Percentiles rank a stretch among this genome's conserved stretches.
These are phyloP conservation scores for Combretum micranthum DNA, from an alignment of 345 rosid genomes.

Conservation along the genomic window DNA sequence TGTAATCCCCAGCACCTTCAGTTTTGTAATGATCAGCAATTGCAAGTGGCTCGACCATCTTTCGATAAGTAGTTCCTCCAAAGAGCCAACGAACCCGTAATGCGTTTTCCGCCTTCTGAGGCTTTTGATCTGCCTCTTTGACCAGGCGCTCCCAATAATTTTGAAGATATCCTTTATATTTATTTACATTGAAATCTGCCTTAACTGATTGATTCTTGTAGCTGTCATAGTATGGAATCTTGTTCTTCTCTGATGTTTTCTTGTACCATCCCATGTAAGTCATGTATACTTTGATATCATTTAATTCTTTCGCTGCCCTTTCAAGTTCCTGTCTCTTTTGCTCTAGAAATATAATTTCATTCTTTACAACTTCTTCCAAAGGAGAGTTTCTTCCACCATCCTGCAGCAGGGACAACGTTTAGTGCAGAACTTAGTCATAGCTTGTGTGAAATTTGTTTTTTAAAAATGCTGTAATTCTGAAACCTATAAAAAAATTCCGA, in stretches of 20 bases:
- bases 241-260: slow-evolving; percentile 23
- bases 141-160: slow-evolving; percentile 43
- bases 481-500: too few relatives aligned
- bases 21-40: slow-evolving; percentile 50
- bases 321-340: slow-evolving; percentile 17
- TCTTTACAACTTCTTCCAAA: background rate
- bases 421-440: background rate
- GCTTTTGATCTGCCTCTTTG: slow-evolving; percentile 41
- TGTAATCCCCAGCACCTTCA: slow-evolving; percentile 21
- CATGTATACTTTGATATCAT: slow-evolving; percentile 33
- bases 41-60: slow-evolving; percentile 72
- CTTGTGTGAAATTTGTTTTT: too few relatives aligned
- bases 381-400: slow-evolving; percentile 4
- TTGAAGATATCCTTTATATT: slow-evolving; percentile 21
- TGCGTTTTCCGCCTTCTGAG: slow-evolving; percentile 27
- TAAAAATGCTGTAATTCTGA: too few relatives aligned
- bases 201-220: slow-evolving; percentile 16
- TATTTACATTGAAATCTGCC: background rate
- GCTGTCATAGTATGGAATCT: slow-evolving; percentile 53
- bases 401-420: slow-evolving; percentile 19
- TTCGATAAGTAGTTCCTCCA: slow-evolving; percentile 44
- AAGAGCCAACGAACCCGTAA: slow-evolving; percentile 31
- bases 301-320: slow-evolving; percentile 24
- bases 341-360: slow-evolving; percentile 2
- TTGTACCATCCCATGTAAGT: slow-evolving; percentile 53